These are phyloP conservation scores for Aspergillus luchuensis DNA, from an alignment of 2,329 filamentous ascomycete genomes.

Conservation along the genomic window DNA sequence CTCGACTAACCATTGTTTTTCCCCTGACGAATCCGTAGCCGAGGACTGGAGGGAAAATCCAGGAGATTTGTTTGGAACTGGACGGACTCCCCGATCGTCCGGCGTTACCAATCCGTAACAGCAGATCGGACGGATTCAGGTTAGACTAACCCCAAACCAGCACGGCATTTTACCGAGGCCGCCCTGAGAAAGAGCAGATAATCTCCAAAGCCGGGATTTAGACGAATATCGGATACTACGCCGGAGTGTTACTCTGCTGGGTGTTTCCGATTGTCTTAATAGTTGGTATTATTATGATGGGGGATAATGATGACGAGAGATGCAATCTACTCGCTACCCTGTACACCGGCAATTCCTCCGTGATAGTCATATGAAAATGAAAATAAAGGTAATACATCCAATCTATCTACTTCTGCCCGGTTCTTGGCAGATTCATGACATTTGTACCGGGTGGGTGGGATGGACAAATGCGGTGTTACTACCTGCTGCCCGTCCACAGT, in stretches of 20 bases:
- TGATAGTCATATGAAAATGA: no score
- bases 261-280: background rate
- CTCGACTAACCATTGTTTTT: background rate
- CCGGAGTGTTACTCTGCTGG: background rate
- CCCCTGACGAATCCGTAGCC: background rate
- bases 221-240: conserved; percentile 10
- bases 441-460: background rate
- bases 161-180: conserved; percentile 19
- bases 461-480: background rate
- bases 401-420: background rate
- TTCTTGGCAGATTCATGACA: background rate
- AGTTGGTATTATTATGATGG: background rate
- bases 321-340: background rate
- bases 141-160: conserved; percentile 10
- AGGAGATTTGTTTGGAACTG: background rate
- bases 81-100: background rate
- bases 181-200: background rate
- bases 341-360: no score
- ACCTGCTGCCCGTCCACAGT: no score
- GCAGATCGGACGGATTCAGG: conserved; percentile 10
- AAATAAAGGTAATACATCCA: background rate
- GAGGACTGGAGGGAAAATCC: background rate
- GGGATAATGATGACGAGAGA: background rate
- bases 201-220: background rate
- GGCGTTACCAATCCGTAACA: background rate